These are phyloP conservation scores for Diutina siamensis DNA, from an alignment of 1,139 yeast species.

Conservation along the genomic window DNA sequence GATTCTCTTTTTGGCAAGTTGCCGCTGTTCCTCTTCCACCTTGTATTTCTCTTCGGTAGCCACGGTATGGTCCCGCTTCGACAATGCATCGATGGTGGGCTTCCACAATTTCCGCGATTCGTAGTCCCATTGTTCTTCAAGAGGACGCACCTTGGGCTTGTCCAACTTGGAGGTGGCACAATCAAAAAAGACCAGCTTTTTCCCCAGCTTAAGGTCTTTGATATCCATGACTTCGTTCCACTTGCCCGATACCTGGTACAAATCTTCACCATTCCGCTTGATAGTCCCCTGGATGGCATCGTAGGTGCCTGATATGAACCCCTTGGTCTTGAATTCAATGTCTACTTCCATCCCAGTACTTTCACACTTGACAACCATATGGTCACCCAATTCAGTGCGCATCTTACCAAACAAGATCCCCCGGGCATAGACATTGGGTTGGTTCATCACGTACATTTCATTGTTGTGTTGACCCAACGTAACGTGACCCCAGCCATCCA, in stretches of 20 bases:
- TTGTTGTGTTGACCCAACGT: slow-evolving; percentile 54
- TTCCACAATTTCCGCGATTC: slow-evolving; percentile 84
- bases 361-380: slow-evolving; percentile 61
- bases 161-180: slow-evolving; percentile 39
- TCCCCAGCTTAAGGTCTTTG: slow-evolving; percentile 38
- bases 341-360: slow-evolving; percentile 55
- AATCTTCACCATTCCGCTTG: slow-evolving; percentile 41
- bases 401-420: slow-evolving; percentile 86
- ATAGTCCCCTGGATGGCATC: slow-evolving; percentile 77
- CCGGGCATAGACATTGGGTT: slow-evolving; percentile 93
- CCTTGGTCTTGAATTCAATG: slow-evolving; percentile 90
- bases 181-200: slow-evolving; percentile 50
- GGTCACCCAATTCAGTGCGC: slow-evolving; percentile 88
- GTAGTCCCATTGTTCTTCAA: slow-evolving; percentile 64
- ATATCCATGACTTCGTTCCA: slow-evolving; percentile 87
- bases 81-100: slow-evolving; percentile 67
- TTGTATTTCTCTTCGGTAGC: slow-evolving; percentile 85
- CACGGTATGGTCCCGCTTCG: slow-evolving; percentile 56
- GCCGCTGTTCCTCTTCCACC: slow-evolving; percentile 78
- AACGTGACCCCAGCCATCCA: slow-evolving; percentile 81
- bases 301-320: slow-evolving; percentile 85
- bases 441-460: slow-evolving; percentile 59
- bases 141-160: slow-evolving; percentile 64
- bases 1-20: slow-evolving; percentile 54
- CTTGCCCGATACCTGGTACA: slow-evolving; percentile 70